Evolutionary conservation across 140 eudicot genomes (phyloP), one percentile per base, ranked within the genome.

Genomic region (Oenanthe javanica): DNA sequence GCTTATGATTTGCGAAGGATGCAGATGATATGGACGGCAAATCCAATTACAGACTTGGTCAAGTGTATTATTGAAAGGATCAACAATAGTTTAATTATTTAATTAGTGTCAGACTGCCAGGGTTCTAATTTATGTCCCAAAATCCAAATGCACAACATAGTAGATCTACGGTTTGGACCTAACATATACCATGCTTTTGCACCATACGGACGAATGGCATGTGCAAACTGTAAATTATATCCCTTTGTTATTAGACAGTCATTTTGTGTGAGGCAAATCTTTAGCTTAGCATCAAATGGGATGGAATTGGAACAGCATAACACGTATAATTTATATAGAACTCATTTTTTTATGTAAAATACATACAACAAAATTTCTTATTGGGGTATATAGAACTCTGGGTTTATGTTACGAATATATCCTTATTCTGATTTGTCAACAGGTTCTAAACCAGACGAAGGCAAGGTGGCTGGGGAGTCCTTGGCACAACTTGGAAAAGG

Each of bases 391-490:
- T 67, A 27, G 45, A 67, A 25, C 19, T 66, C 72, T 19, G 1
- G 6, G 10, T 16, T 49, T 9, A 15, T 16, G 40, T 14, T 76
- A 18, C 15, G 54, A 36, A 18, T 18, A 31, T 50, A 6, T 75
- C 57, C 42, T 75, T 48, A 11, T 12, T 48, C 5, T 23, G 43
- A 75, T 75, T 54, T 81, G 38, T 48, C 14, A 18, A 63, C 81
- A 88, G 91, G 89, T 55, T 59, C 83, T 49, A 88, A 85, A 72
- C 70, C 77, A 46, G 91, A 88, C 67, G 91, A 88, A 40, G 46
- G 69, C 15, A 88, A 83, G 79, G 79, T 55, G 6, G 43, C 84
- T 18, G 91, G 86, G 23, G 89, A 88, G 36, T n/a, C 89, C 51
- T 79, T 83, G 80, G 79, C 88, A 38, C 90, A 85, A 81, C 82